These are phyloP conservation scores for Ogataea trehalophila DNA, from an alignment of 805 yeast genomes.

Conservation along the genomic window DNA sequence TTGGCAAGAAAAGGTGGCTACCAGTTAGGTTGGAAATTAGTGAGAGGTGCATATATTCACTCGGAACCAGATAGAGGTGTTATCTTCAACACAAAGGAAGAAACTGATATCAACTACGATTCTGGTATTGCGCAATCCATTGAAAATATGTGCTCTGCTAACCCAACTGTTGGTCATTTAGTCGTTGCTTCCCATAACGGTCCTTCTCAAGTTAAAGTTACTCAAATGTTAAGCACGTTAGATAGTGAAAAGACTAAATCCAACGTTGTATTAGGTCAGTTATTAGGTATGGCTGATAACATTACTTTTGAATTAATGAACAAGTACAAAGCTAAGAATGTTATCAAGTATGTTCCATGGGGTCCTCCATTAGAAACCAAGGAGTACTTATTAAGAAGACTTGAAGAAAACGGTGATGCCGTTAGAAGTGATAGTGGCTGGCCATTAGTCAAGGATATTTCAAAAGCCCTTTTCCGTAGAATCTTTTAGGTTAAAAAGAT, in stretches of 20 bases:
- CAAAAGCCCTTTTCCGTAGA: conserved; percentile 32
- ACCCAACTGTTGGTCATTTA: conserved; percentile 59
- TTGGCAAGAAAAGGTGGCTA: conserved; percentile 60
- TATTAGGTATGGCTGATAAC: conserved; percentile 94
- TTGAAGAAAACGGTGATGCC: conserved; percentile 95
- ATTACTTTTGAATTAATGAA: conserved; percentile 70
- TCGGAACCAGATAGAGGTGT: conserved; percentile 73
- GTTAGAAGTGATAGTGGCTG: conserved; percentile 81
- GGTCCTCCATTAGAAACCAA: conserved; percentile 94
- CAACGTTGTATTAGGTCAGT: conserved; percentile 82
- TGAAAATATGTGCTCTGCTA: conserved; percentile 44
- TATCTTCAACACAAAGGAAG: conserved; percentile 70
- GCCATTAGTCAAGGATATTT: conserved; percentile 58
- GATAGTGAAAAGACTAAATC: conserved; percentile 33
- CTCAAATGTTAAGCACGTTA: conserved; percentile 41
- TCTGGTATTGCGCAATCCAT: conserved; percentile 60
- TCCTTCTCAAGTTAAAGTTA: conserved; percentile 69
- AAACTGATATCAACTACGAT: conserved; percentile 77
- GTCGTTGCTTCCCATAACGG: conserved; percentile 91
- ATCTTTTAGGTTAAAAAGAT: conserved; percentile 6
- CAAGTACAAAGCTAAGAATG: conserved; percentile 61
- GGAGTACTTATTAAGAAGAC: conserved; percentile 80
- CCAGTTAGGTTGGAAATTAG: conserved; percentile 81
- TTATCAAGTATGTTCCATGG: conserved; percentile 96
- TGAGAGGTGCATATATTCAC: conserved; percentile 93